Conservation (phyloP, 805 yeast genomes). For the Myxozyma mucilagina region DNA sequence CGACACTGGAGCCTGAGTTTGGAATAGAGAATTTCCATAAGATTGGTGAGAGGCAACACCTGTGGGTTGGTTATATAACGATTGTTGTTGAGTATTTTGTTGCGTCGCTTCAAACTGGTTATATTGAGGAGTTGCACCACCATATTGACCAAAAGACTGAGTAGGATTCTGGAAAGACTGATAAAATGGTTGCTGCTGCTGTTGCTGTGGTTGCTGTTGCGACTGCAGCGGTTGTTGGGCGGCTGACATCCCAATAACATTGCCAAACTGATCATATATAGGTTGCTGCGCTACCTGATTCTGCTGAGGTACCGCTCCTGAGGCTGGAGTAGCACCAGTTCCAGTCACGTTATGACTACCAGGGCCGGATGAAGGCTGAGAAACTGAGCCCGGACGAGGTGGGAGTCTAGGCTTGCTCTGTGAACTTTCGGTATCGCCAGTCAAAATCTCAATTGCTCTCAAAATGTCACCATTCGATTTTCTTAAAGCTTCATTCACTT, state of each 20-base stretch:
- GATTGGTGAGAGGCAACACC: constrained; percentile 37
- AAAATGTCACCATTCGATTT: constrained; percentile 60
- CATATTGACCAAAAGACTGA: constrained; percentile 1
- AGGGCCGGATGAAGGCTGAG: constrained; percentile 12
- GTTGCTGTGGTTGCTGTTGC: constrained; percentile 16
- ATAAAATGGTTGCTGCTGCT: constrained; percentile 15
- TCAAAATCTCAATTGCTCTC: constrained; percentile 53
- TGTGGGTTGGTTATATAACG: constrained; percentile 15
- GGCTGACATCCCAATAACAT: constrained; percentile 6
- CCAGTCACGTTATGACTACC: constrained; percentile 4
- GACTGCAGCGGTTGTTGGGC: neutral
- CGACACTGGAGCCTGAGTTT: constrained; percentile 19
- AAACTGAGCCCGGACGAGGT: constrained; percentile 20
- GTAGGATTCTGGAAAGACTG: constrained; percentile 9
- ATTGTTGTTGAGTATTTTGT: constrained; percentile 17
- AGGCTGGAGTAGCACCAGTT: neutral
- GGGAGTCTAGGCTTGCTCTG: constrained; percentile 21
- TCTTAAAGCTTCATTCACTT: constrained; percentile 62
- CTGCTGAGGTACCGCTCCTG: neutral
- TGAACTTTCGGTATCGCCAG: constrained; percentile 17
- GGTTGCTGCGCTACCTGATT: constrained; percentile 4
- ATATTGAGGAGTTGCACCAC: constrained; percentile 9
- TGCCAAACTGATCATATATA: constrained; percentile 20
- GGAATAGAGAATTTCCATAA: neutral
- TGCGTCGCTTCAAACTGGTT: constrained; percentile 31